Evolutionary conservation across 2,329 filamentous ascomycete species (phyloP), one percentile per base, ranked within the genome.

Genomic region (Fusarium anguioides): DNA sequence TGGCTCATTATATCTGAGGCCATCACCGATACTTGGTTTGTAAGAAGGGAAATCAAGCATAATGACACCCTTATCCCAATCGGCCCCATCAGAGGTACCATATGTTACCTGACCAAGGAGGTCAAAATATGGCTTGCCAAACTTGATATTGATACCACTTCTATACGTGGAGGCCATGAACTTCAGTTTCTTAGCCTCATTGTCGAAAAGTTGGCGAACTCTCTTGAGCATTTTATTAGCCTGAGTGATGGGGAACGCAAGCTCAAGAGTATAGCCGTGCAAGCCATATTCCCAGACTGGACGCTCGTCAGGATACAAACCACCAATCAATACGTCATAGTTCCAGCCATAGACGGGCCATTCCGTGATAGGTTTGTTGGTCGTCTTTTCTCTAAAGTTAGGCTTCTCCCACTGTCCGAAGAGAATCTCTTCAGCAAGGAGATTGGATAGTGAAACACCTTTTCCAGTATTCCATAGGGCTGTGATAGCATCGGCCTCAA

Each of bases 381-480:
- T 58, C 4, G 40, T 58, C 10, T 58, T 58, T 27, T 57, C 55
- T 0, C 51, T 21, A 10, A 58, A 58, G 8, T 57, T 58, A 1
- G 51, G 55, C 1, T 48, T 57, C 6, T 58, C 51, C 51, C 51
- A 58, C 9, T 58, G 51, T 4, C 55, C 51, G 4, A 58, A 58
- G 0, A 58, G 40, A 0, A 58, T 58, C 2, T 58, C 55, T 8
- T 58, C 51, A 0, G 55, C 51, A 1, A 58, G 39, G 4, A 58
- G 39, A 1, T 58, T 57, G 0, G 40, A 58, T 0, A 58, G 41
- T 2, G 51, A 26, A 3, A 58, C 55, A 8, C 33, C 33, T 2
- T 58, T 58, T 3, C 55, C 55, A 0, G 51, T 57, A 3, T 58
- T 58, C 51, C 55, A 58, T 0, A 58, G 10, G 5, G 51, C 40